A percentile compares a stretch with the other conserved stretches of the same genome.
Evolutionary conservation across 192 early-diverging fungal genomes (phyloP).

Genomic region (Umbelopsis sp.): DNA sequence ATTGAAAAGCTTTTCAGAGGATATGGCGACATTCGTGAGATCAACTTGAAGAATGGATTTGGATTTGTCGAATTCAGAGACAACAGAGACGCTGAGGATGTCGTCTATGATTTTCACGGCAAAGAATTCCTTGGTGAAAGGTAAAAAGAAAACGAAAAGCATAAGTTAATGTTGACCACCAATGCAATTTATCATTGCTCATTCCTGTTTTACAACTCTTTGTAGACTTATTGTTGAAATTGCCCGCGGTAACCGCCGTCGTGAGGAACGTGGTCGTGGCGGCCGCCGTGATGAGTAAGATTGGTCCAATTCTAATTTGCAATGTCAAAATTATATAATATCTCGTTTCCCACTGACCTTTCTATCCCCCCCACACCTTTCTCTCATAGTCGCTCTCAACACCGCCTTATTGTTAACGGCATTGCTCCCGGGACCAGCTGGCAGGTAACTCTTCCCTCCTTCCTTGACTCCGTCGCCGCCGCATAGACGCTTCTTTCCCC

Average conservation of each 20-base stretch:
- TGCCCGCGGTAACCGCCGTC: constrained; percentile 65
- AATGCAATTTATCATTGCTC: no score
- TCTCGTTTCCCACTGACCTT: neutral
- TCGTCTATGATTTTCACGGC: constrained; percentile 82
- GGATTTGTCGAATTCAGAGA: constrained; percentile 95
- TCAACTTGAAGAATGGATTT: constrained; percentile 83
- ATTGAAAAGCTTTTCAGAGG: constrained; percentile 79
- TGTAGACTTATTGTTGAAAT: constrained; percentile 84
- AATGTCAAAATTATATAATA: neutral
- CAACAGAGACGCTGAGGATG: constrained; percentile 86
- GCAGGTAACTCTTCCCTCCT: constrained; percentile 67
- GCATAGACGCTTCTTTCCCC: constrained; percentile 18
- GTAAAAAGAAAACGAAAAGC: constrained; percentile 38
- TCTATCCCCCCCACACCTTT: neutral
- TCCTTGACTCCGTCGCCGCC: constrained; percentile 35
- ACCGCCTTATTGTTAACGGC: constrained; percentile 80
- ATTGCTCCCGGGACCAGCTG: constrained; percentile 80
- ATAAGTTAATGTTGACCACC: neutral
- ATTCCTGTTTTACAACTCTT: constrained; percentile 12
- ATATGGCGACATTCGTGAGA: constrained; percentile 82
- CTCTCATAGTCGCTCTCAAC: constrained; percentile 42
- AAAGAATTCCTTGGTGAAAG: constrained; percentile 83
- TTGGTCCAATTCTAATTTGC: neutral
- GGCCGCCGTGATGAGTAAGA: constrained; percentile 33
- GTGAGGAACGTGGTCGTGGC: constrained; percentile 53